Percentiles rank a stretch among this genome's conserved stretches.
Evolutionary conservation across 164 flowering plant genomes (phyloP).

Genomic region (Litsea cubeba): DNA sequence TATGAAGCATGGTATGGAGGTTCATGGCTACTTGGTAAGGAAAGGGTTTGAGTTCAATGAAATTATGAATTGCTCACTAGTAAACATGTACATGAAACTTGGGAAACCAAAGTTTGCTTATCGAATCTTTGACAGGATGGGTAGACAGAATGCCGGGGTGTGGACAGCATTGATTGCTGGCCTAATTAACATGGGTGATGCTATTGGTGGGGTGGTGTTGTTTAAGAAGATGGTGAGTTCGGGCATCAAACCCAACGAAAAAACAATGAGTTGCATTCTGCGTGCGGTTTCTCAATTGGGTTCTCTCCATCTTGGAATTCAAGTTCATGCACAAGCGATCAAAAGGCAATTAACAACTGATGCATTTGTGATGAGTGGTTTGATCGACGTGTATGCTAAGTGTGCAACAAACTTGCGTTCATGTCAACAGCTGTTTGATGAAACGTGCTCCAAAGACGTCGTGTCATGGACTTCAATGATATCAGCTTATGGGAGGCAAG

Average conservation of each 20-base stretch:
- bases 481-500: slow-evolving; percentile 43
- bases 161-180: not conserved
- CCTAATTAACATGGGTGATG: not conserved
- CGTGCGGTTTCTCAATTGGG: slow-evolving; percentile 6
- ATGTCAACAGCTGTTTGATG: slow-evolving; percentile 26
- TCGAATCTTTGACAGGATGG: not conserved
- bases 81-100: slow-evolving; percentile 5
- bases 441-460: slow-evolving; percentile 31
- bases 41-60: slow-evolving; percentile 1
- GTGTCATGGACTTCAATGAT: slow-evolving; percentile 63
- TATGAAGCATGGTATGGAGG: slow-evolving; percentile 22
- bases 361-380: slow-evolving; percentile 33
- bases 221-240: slow-evolving; percentile 2
- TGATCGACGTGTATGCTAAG: slow-evolving; percentile 47
- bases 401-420: slow-evolving; percentile 17
- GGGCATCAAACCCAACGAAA: not conserved
- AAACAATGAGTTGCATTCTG: slow-evolving; percentile 3
- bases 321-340: slow-evolving; percentile 39
- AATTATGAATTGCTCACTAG: slow-evolving; percentile 1
- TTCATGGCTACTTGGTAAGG: slow-evolving; percentile 6
- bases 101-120: not conserved
- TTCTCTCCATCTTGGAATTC: not conserved
- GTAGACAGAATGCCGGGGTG: not conserved
- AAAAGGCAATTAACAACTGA: slow-evolving; percentile 35
- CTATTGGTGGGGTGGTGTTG: not conserved